Conservation (phyloP, 768 basidiomycete species). For the Phaeolepiota aurea region DNA sequence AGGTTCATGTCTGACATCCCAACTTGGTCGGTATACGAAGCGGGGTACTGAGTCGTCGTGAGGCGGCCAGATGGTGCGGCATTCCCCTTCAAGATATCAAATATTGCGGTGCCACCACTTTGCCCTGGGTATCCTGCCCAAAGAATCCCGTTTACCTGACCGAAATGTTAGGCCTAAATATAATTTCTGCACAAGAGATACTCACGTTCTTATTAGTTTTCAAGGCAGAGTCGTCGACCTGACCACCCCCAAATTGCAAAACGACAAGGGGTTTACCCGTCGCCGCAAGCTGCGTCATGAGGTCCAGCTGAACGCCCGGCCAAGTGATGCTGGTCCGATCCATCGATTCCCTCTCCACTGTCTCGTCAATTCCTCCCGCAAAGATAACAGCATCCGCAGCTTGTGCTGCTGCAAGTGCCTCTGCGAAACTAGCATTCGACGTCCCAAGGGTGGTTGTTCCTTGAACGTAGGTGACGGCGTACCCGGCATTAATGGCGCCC, state of each 20-base stretch:
- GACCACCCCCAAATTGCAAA: slow-evolving; percentile 49
- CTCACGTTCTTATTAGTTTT: slow-evolving; percentile 33
- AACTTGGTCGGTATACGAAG: slow-evolving; percentile 35
- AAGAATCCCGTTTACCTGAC: slow-evolving; percentile 41
- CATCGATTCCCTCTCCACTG: slow-evolving; percentile 35
- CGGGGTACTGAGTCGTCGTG: slow-evolving; percentile 45
- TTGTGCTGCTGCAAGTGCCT: slow-evolving; percentile 39
- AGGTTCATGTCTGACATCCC: slow-evolving; percentile 53
- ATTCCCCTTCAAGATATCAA: slow-evolving; percentile 44
- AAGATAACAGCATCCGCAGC: slow-evolving; percentile 43
- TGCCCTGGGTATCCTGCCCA: slow-evolving; percentile 56
- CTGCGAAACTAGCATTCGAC: slow-evolving; percentile 37
- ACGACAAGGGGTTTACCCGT: slow-evolving; percentile 45
- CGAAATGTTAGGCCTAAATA: too few species aligned
- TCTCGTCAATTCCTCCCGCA: slow-evolving; percentile 45
- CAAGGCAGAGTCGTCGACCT: slow-evolving; percentile 39
- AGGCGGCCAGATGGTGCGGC: slow-evolving; percentile 48
- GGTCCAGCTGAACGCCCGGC: slow-evolving; percentile 47
- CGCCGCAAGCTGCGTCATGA: slow-evolving; percentile 34
- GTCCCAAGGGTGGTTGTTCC: slow-evolving; percentile 32
- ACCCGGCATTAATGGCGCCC: slow-evolving; percentile 39
- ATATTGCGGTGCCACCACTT: slow-evolving; percentile 43
- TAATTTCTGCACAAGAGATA: slow-evolving; percentile 3
- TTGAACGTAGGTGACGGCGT: slow-evolving; percentile 29
- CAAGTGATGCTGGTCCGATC: slow-evolving; percentile 44